phyloP scores from a whole-genome alignment of 2,329 filamentous ascomycete species.

The Helotiales sp. region DNA sequence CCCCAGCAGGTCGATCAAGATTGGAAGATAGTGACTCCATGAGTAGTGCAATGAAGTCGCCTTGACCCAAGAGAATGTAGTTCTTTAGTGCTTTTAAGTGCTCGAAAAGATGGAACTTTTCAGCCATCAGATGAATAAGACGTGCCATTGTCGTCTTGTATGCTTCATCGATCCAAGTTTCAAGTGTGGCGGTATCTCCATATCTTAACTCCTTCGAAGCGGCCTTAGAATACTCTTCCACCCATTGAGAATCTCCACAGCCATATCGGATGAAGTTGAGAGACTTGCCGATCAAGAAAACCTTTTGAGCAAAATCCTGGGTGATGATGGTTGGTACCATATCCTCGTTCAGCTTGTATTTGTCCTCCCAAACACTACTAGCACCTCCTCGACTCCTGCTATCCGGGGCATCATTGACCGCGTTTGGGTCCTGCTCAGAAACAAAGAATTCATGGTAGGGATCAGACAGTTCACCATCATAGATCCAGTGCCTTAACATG shows the following conservation, averaged over 20 bases:
- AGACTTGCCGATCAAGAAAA: slow-evolving; percentile 96
- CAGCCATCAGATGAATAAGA: slow-evolving; percentile 89
- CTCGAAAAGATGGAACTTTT: slow-evolving; percentile 93
- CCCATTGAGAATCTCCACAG: slow-evolving; percentile 92
- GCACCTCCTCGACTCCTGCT: slow-evolving; percentile 63
- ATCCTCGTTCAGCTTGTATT: slow-evolving; percentile 82
- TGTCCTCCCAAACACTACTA: slow-evolving; percentile 96
- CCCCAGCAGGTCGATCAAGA: slow-evolving; percentile 92
- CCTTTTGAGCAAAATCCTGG: slow-evolving; percentile 90
- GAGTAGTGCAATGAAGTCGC: slow-evolving; percentile 93
- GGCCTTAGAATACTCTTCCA: slow-evolving; percentile 91
- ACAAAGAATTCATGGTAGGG: slow-evolving; percentile 97
- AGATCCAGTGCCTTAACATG: slow-evolving; percentile 96
- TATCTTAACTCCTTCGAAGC: slow-evolving; percentile 92
- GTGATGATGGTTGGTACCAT: slow-evolving; percentile 96
- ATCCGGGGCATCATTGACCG: slow-evolving; percentile 50
- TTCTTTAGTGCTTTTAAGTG: slow-evolving; percentile 91
- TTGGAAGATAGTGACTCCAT: slow-evolving; percentile 97
- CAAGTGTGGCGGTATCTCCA: slow-evolving; percentile 88
- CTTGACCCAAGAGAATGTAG: slow-evolving; percentile 91
- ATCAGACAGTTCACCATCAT: slow-evolving; percentile 96
- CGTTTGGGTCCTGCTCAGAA: slow-evolving; percentile 71
- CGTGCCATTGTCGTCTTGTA: slow-evolving; percentile 98
- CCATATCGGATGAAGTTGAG: slow-evolving; percentile 98
- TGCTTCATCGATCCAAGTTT: slow-evolving; percentile 92